Evolutionary conservation across 805 yeast species (phyloP).

Genomic region (Pichia sporocuriosa): DNA sequence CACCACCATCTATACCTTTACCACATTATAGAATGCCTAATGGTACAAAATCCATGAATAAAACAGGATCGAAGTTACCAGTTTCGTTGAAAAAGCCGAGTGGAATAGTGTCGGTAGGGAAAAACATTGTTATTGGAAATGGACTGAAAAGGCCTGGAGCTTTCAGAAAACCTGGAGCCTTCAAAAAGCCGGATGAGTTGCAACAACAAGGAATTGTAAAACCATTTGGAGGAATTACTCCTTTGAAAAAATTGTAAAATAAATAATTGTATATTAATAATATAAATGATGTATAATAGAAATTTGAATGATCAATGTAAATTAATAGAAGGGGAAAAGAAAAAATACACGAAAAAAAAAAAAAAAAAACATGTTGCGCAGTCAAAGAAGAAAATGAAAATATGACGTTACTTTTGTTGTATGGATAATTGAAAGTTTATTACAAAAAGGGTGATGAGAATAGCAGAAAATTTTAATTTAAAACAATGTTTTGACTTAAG

Average conservation of each 20-base stretch:
- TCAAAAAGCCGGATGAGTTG: constrained; percentile 26
- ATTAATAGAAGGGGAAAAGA: not conserved
- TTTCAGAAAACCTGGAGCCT: constrained; percentile 30
- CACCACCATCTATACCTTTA: constrained; percentile 21
- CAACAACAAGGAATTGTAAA: constrained; percentile 2
- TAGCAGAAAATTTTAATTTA: too few relatives aligned
- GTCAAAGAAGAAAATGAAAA: too few relatives aligned
- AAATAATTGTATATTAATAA: not conserved
- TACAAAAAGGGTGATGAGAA: too few relatives aligned
- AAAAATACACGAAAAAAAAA: too few relatives aligned
- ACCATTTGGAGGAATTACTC: constrained; percentile 8
- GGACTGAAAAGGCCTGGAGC: constrained; percentile 14
- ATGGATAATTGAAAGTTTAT: too few relatives aligned
- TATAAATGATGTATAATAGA: not conserved
- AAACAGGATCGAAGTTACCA: constrained; percentile 11
- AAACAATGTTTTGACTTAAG: too few relatives aligned
- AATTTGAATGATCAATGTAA: not conserved
- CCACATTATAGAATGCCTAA: constrained; percentile 30
- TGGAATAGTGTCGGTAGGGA: constrained; percentile 4
- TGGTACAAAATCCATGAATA: not conserved
- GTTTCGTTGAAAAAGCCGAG: constrained; percentile 8
- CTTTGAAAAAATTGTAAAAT: constrained; percentile 1
- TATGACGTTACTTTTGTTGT: too few relatives aligned
- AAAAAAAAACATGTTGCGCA: too few relatives aligned
- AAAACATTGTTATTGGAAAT: constrained; percentile 3